Evolutionary conservation across 768 basidiomycete genomes (phyloP).

Genomic region (Suillus tomentosus): DNA sequence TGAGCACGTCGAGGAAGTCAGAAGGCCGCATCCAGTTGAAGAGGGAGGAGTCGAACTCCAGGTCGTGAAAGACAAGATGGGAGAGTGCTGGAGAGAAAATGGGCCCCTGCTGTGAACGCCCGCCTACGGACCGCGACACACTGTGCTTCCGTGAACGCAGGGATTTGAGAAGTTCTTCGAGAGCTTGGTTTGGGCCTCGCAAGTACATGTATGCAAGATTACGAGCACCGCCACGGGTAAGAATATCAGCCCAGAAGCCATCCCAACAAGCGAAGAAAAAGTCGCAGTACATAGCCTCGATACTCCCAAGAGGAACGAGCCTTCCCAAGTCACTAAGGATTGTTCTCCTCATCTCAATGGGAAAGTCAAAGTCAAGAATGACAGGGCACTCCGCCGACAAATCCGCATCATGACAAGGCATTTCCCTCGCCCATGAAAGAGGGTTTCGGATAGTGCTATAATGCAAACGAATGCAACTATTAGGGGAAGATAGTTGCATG

Average conservation of each 20-base stretch:
- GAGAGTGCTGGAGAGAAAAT: constrained; percentile 4
- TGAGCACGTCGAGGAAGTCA: constrained; percentile 9
- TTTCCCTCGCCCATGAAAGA: background rate
- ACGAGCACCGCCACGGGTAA: background rate
- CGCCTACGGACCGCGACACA: background rate
- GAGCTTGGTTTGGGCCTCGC: too few relatives aligned
- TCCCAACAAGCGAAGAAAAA: background rate
- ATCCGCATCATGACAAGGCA: background rate
- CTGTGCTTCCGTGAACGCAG: background rate
- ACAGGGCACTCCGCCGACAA: background rate
- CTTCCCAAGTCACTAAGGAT: background rate
- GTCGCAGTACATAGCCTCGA: background rate
- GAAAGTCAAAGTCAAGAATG: background rate
- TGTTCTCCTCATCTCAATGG: background rate
- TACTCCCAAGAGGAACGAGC: background rate
- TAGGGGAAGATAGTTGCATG: background rate
- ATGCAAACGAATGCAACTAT: background rate
- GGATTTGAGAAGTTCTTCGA: constrained; percentile 1
- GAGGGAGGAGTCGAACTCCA: background rate
- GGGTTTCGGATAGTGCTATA: background rate
- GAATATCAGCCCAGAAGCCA: background rate
- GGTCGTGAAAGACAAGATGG: background rate
- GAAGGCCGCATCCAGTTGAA: background rate
- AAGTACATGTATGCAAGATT: constrained; percentile 3
- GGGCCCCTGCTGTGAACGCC: background rate